Base-by-base conservation (phyloP, 306 rosid genomes). In the Lathyrus oleraceus region DNA sequence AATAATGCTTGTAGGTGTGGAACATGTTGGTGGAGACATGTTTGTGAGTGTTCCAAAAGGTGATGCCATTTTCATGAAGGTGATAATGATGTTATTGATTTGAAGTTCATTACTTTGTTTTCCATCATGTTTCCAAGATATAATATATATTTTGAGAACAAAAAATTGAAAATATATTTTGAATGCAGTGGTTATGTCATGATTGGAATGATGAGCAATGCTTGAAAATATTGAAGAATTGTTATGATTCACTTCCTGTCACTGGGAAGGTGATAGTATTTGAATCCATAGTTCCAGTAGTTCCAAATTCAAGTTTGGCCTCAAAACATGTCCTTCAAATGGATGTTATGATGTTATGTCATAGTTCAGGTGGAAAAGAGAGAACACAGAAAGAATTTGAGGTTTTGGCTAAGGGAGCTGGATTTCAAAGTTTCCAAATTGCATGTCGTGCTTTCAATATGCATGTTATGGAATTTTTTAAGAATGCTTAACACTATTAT, bases 11-110 rank as follows among this genome's bases (percentile, higher is more conserved):
- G 38, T 8, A 90, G 96, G 93, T 17, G 97, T 91, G 53, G 78
- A 91, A 36, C 97, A 91, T 64, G 85, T 86, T 47, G 91, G 92
- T 32, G 97, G 97, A 15, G 97, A 89, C 81, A 91, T 91, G 95
- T 91, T 91, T 75, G 87, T 43, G 0, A 82, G 89, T 71, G 81
- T 91, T 25, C 97, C 96, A 9, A 85, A 84, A 80, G 90, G 67
- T 21, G 97, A 91, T 56, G 94, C 86, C 65, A 83, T 91, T 76
- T 89, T 89, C 85, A 89, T 89, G 97, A 91, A 91, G 88, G 97
- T 85, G 39, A 57, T n/a, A n/a, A n/a, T 81, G 35, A 58, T 7
- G 64, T 27, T 61, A 48, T 6, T 48, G 21, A 48, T 15, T 48
- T 48, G 19, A 16, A 15, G 10, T 11, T 48, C 10, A 6, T 48